These are phyloP conservation scores for Boletus subparvulus DNA, from an alignment of 768 basidiomycete genomes.

Conservation along the genomic window DNA sequence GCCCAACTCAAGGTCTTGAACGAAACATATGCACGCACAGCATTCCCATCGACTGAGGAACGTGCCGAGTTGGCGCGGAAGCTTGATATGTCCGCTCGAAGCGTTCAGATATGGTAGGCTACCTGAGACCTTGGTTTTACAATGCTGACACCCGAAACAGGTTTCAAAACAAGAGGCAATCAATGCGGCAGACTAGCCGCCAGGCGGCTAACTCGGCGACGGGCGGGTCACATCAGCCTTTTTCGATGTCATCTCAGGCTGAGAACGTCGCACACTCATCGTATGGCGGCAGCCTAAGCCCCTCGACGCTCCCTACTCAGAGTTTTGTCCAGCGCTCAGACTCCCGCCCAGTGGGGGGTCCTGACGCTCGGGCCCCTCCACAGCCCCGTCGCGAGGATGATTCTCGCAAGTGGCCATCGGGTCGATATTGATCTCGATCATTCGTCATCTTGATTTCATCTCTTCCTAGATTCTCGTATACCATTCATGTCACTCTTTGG, in stretches of 20 bases:
- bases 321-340: conserved; percentile 45
- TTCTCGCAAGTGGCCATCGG: conserved; percentile 48
- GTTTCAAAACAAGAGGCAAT: conserved; percentile 88
- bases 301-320: conserved; percentile 29
- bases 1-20: conserved; percentile 78
- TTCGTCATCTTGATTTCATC: conserved; percentile 36
- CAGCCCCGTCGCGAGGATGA: conserved; percentile 48
- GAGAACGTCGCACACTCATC: conserved; percentile 34
- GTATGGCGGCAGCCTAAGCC: conserved; percentile 37
- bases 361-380: conserved; percentile 24
- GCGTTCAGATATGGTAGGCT: conserved; percentile 82
- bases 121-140: conserved; percentile 11
- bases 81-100: conserved; percentile 80
- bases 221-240: conserved; percentile 49
- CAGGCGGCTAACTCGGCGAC: conserved; percentile 51
- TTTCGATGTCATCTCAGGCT: conserved; percentile 40
- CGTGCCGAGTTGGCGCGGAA: conserved; percentile 72
- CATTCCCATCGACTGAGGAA: conserved; percentile 87
- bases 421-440: conserved; percentile 45
- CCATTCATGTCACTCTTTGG: conserved; percentile 35
- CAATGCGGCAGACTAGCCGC: conserved; percentile 75
- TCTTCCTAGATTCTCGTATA: conserved; percentile 35
- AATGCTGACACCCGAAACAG: conserved; percentile 40
- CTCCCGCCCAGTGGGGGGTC: conserved; percentile 34
- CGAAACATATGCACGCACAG: conserved; percentile 75